Conservation (phyloP, 139 green algal species). For the Asterochloris sp. region DNA sequence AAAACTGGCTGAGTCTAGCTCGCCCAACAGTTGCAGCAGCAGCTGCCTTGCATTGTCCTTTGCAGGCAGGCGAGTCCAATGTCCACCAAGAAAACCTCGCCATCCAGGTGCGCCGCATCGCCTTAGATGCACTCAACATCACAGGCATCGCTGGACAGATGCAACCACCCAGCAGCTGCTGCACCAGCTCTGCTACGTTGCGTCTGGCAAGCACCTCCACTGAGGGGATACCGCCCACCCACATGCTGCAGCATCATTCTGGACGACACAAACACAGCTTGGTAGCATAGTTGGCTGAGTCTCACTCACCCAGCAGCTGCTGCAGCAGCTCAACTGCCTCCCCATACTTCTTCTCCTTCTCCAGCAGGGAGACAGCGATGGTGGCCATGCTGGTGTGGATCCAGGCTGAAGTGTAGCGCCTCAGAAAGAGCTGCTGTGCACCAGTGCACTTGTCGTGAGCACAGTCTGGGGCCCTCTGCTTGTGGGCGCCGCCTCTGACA, state of each 20-base stretch:
- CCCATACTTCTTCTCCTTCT: conserved; percentile 58
- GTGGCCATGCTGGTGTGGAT: conserved; percentile 73
- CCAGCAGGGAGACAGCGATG: conserved; percentile 66
- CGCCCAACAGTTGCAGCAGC: too few relatives aligned
- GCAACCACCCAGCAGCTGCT: neutral
- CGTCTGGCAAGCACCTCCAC: neutral
- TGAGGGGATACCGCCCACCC: neutral
- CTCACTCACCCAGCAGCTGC: conserved; percentile 56
- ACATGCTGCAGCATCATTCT: neutral
- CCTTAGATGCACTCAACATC: neutral
- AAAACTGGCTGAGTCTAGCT: too few relatives aligned
- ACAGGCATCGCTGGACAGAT: neutral
- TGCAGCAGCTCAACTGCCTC: conserved; percentile 57
- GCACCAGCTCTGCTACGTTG: neutral
- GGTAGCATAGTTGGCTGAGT: neutral
- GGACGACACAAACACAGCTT: neutral
- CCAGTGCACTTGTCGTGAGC: neutral
- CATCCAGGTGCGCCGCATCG: neutral
- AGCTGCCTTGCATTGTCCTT: too few relatives aligned
- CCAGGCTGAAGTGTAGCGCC: conserved; percentile 60
- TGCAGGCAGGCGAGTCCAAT: too few relatives aligned
- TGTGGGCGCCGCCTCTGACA: neutral
- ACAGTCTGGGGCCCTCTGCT: neutral
- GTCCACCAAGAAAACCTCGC: too few relatives aligned
- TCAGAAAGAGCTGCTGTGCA: conserved; percentile 41